phyloP scores from a whole-genome alignment of 2,329 filamentous ascomycete genomes.

The Chaetomiaceae sp. region DNA sequence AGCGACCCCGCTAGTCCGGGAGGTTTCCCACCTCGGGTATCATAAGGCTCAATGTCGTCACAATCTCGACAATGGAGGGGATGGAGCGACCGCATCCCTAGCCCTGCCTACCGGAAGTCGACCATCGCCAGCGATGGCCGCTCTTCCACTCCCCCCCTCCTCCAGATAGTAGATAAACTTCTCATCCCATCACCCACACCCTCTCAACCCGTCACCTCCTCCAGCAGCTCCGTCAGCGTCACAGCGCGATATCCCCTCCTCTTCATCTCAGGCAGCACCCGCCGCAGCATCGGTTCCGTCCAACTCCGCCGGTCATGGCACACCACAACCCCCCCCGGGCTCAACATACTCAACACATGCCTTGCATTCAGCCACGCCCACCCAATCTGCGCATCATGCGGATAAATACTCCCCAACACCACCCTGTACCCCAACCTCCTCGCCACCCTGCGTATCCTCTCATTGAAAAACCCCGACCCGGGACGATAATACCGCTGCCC shows the following conservation, averaged over 20 bases:
- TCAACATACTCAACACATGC: slow-evolving; percentile 74
- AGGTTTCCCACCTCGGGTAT: too few species aligned
- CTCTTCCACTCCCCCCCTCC: too few species aligned
- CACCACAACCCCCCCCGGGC: slow-evolving; percentile 72
- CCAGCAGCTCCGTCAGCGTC: slow-evolving; percentile 62
- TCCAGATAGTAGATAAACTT: background rate
- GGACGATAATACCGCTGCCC: slow-evolving; percentile 67
- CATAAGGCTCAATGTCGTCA: too few species aligned
- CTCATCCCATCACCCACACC: background rate
- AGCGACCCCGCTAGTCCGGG: too few species aligned
- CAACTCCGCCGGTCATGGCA: slow-evolving; percentile 81
- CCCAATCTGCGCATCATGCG: slow-evolving; percentile 81
- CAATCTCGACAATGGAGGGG: too few species aligned
- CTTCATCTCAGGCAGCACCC: slow-evolving; percentile 65
- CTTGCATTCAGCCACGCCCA: slow-evolving; percentile 63
- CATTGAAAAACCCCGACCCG: slow-evolving; percentile 76
- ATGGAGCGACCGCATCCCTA: too few species aligned
- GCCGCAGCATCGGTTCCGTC: slow-evolving; percentile 72
- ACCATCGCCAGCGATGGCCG: too few species aligned
- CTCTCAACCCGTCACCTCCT: slow-evolving; percentile 26
- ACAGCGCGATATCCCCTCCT: slow-evolving; percentile 64
- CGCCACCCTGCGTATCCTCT: slow-evolving; percentile 58
- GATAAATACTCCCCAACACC: slow-evolving; percentile 80
- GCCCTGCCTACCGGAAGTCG: too few species aligned
- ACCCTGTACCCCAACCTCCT: slow-evolving; percentile 59